Evolutionary conservation across 345 rosid species (phyloP), one percentile per base, ranked within the genome.

Genomic region (Schrenkiella parvula): DNA sequence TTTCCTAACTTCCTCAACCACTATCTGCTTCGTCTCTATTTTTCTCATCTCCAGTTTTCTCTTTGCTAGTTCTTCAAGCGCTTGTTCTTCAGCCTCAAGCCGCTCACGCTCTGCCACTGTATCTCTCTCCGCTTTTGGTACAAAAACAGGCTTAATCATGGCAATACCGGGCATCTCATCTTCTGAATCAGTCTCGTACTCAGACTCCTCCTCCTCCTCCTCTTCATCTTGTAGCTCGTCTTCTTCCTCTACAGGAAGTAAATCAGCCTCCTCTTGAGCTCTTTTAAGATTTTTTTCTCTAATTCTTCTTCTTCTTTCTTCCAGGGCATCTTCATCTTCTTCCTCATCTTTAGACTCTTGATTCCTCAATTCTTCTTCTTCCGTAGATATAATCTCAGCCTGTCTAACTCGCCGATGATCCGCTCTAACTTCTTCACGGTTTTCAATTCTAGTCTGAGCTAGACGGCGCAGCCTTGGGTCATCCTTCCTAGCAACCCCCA

Each of bases 121-220:
- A 23, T 89, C 89, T 37, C 95, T 85, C 80, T 87, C 91, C 0
- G 88, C 38, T 71, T 89, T 89, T 0, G 91, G 91, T 6, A 89
- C 95, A 78, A 81, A 86, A 2, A 86, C 80, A 11, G 95, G 89
- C 83, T 89, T 89, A 55, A 85, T 66, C 95, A 89, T 84, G 4
- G 87, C 72, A 14, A 83, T 79, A 31, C 91, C 89, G 1, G 43
- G 79, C 74, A 74, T 79, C 3, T 85, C 95, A 13, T 88, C 95
- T 28, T 86, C 91, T 0, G 89, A 89, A 69, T 86, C 91, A 21
- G 91, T 89, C 85, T 89, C 95, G 37, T 86, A 89, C 82, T 88
- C 95, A 0, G 87, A 84, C 34, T 81, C 85, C 29, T 85, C 89
- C 22, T 85, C 89, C 53, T 89, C 95, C 31, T 86, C 91, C 13